Percentiles rank a stretch among this genome's conserved stretches.
Conservation (phyloP, 2,329 filamentous ascomycete species). For the Diaporthe citrichinensis region DNA sequence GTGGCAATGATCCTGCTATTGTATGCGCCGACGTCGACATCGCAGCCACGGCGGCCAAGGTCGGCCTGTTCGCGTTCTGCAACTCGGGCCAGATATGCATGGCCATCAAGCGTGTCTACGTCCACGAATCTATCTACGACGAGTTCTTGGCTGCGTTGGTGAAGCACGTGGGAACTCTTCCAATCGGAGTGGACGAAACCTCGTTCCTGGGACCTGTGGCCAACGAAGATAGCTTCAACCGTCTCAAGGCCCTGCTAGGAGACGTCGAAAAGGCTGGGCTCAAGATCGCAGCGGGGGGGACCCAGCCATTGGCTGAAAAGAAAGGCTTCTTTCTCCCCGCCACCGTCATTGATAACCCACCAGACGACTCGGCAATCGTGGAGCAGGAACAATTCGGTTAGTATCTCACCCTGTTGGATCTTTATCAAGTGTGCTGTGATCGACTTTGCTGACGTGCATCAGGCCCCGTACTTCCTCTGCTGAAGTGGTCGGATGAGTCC, state of each 20-base stretch:
- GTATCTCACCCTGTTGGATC: neutral
- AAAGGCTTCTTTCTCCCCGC: slow-evolving; percentile 70
- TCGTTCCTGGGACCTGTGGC: slow-evolving; percentile 66
- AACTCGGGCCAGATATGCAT: slow-evolving; percentile 72
- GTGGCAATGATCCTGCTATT: slow-evolving; percentile 65
- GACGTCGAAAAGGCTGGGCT: slow-evolving; percentile 54
- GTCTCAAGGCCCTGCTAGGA: slow-evolving; percentile 1
- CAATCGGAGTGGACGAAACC: slow-evolving; percentile 4
- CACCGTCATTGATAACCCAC: slow-evolving; percentile 72
- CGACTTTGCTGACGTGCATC: neutral
- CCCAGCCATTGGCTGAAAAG: slow-evolving; percentile 40
- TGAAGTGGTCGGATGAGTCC: slow-evolving; percentile 60
- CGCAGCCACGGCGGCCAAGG: slow-evolving; percentile 36
- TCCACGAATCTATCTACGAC: slow-evolving; percentile 66
- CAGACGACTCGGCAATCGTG: slow-evolving; percentile 69
- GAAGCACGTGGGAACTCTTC: slow-evolving; percentile 38
- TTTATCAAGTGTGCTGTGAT: neutral
- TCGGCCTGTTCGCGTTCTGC: slow-evolving; percentile 68
- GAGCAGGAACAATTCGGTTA: slow-evolving; percentile 63
- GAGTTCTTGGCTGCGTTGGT: slow-evolving; percentile 54
- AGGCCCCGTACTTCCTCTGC: slow-evolving; percentile 59
- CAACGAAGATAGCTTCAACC: slow-evolving; percentile 60
- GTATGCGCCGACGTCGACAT: slow-evolving; percentile 62
- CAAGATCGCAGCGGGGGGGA: slow-evolving; percentile 60
- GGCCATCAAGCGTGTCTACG: slow-evolving; percentile 67